Evolutionary conservation across 208 protist species (phyloP).

Genomic region (Trypanosoma avium): DNA sequence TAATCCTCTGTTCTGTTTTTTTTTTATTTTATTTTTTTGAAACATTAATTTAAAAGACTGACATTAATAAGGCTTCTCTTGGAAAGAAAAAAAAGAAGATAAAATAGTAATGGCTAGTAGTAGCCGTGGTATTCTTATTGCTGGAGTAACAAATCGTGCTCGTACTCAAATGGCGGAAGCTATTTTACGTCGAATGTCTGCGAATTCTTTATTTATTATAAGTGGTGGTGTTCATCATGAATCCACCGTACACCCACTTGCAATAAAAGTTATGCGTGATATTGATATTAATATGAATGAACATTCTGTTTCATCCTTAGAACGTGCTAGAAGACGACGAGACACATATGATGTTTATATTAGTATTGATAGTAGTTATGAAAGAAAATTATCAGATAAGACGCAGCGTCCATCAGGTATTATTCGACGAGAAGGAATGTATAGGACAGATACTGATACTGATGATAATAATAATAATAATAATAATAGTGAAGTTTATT

Average conservation of each 20-base stretch:
- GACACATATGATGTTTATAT: constrained; percentile 86
- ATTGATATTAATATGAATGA: constrained; percentile 50
- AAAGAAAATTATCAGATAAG: constrained; percentile 35
- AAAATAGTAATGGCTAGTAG: constrained; percentile 39
- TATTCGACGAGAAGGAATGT: neutral
- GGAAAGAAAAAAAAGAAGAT: neutral
- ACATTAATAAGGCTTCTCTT: no score
- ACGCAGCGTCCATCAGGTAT: constrained; percentile 28
- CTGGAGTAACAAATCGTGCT: constrained; percentile 67
- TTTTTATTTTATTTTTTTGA: no score
- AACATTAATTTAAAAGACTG: no score
- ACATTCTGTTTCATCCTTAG: constrained; percentile 59
- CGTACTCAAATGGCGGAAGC: constrained; percentile 88
- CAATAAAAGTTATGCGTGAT: constrained; percentile 49
- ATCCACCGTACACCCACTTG: constrained; percentile 62
- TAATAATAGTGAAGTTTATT: constrained; percentile 8
- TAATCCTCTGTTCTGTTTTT: no score
- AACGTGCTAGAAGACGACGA: constrained; percentile 52
- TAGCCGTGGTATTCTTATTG: constrained; percentile 79
- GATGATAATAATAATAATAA: neutral
- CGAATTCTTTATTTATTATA: constrained; percentile 56
- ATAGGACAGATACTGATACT: neutral
- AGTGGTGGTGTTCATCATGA: constrained; percentile 67
- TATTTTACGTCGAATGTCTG: constrained; percentile 57
- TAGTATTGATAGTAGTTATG: constrained; percentile 69